Evolutionary conservation across 768 basidiomycete genomes (phyloP), one percentile per base, ranked within the genome.

Genomic region (Rhodocollybia butyracea): DNA sequence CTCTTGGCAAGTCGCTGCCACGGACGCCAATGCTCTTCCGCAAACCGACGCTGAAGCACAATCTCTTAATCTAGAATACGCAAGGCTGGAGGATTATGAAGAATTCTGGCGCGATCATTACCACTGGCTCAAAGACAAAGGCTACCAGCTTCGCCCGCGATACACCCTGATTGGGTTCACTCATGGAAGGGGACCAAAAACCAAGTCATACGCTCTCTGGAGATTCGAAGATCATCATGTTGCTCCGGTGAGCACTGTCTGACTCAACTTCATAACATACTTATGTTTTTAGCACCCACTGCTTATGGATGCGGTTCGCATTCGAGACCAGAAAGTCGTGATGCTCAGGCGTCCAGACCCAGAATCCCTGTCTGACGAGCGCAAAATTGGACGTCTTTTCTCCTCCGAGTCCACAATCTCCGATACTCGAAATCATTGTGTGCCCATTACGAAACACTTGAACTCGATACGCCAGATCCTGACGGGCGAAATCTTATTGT

Each of bases 91-190:
- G 22, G 11, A 26, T 22, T 46, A 22, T 24, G 47, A 50, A 34
- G 12, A 5, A 4, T 50, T 31, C 21, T 50, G 47, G 47, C 27
- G 32, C 2, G 59, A 63, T 30, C 65, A 64, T 53, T 66, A 69
- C 40, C n/a, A n/a, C n/a, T n/a, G n/a, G n/a, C n/a, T n/a, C n/a
- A n/a, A n/a, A n/a, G n/a, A n/a, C n/a, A n/a, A 58, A 31, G 69
- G 73, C 11, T 75, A 74, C 54, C 47, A 57, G 5, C 65, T 76
- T 3, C 68, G 69, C 2, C 59, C 68, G 1, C 63, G 75, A 1
- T 73, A 68, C 51, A 19, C 31, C 71, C 65, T 0, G 65, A 61
- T 31, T 74, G 73, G 73, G 55, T 61, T 5, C 68, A 69, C 0
- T 74, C 71, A 1, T 76, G 74, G 74, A 21, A 59, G 57, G 62